A percentile compares a stretch with the other conserved stretches of the same genome.
Conservation (phyloP, 371 early-diverging fungal species). For the Haplosporangium sp. region DNA sequence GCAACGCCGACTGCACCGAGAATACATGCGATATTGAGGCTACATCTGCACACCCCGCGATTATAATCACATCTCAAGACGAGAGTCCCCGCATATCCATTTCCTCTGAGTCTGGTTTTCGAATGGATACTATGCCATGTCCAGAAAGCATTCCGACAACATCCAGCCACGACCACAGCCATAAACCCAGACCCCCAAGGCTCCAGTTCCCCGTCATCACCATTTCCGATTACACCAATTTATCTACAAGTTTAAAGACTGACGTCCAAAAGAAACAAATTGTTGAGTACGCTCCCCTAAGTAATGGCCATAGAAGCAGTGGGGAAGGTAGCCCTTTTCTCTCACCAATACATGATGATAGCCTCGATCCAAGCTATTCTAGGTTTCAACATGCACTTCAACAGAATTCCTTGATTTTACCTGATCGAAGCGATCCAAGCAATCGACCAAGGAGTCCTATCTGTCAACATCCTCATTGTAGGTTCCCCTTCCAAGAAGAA, state of each 20-base stretch:
- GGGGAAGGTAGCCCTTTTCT: neutral
- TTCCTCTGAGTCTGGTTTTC: too few relatives aligned
- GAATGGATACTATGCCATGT: too few relatives aligned
- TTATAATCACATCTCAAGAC: too few relatives aligned
- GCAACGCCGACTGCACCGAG: too few relatives aligned
- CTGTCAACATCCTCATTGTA: neutral
- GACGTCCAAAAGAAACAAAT: neutral
- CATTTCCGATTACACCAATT: neutral
- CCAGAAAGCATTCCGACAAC: too few relatives aligned
- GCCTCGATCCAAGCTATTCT: neutral
- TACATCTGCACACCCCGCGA: too few relatives aligned
- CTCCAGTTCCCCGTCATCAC: neutral
- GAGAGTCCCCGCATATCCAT: too few relatives aligned
- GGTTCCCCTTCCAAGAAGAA: neutral
- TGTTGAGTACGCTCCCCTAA: neutral
- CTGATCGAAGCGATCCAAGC: slow-evolving; percentile 34
- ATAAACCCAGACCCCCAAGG: neutral
- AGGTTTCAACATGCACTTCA: slow-evolving; percentile 5
- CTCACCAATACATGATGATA: neutral
- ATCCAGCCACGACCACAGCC: neutral
- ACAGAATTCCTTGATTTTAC: slow-evolving; percentile 41
- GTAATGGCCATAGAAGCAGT: neutral
- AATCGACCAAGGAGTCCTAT: slow-evolving; percentile 20
- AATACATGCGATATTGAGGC: too few relatives aligned
- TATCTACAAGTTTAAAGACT: neutral